Conservation (phyloP, 2,329 filamentous ascomycete genomes). For the Fusarium sp. region DNA sequence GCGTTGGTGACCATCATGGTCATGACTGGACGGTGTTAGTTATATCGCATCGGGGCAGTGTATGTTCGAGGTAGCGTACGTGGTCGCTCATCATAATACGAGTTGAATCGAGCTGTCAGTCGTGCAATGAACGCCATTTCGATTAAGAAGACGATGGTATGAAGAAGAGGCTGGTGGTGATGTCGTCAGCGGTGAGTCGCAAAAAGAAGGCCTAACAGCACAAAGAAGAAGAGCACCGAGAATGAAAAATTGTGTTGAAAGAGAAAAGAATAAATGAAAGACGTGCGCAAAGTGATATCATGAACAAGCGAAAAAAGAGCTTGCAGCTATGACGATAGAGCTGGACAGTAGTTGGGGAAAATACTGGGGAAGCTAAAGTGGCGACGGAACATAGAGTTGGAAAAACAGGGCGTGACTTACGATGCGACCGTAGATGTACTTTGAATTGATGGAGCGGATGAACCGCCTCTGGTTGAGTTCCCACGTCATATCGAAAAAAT, state of each 20-base stretch:
- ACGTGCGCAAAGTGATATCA: neutral
- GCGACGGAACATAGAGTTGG: conserved; percentile 39
- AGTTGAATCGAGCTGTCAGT: conserved; percentile 88
- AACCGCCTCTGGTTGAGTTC: conserved; percentile 41
- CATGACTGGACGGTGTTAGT: conserved; percentile 69
- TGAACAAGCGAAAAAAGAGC: conserved; percentile 12
- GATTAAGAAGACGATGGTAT: conserved; percentile 85
- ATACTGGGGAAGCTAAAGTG: conserved; percentile 37
- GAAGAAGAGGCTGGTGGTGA: conserved; percentile 80
- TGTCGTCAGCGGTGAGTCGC: conserved; percentile 43
- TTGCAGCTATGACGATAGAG: conserved; percentile 23
- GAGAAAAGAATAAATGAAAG: neutral
- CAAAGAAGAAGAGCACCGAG: neutral
- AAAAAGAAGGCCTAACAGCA: conserved; percentile 22
- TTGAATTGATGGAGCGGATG: conserved; percentile 41
- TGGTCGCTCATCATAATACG: conserved; percentile 91
- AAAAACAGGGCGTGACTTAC: conserved; percentile 35
- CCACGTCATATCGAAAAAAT: conserved; percentile 32
- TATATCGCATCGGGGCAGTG: neutral
- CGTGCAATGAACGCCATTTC: conserved; percentile 89
- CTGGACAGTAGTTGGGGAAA: conserved; percentile 28
- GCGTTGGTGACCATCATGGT: conserved; percentile 99
- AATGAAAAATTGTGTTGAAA: neutral
- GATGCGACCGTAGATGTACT: conserved; percentile 43
- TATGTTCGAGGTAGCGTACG: conserved; percentile 61